Evolutionary conservation across 164 flowering plant species (phyloP), one percentile per base, ranked within the genome.

Genomic region (Aristolochia contorta): DNA sequence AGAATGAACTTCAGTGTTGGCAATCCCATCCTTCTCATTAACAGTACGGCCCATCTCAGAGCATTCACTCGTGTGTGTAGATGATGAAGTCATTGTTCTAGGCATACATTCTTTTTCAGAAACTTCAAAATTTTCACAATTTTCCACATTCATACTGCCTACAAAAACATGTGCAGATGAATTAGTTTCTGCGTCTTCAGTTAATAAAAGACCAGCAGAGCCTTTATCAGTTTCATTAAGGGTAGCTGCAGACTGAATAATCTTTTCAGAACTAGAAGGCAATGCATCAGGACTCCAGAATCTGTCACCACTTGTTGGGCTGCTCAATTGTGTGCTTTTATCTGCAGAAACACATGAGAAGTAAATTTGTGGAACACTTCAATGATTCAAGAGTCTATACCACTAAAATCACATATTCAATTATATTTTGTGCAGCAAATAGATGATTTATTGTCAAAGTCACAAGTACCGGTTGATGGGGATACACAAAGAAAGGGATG

Each of bases 331-430:
- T 58, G 49, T 43, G 54, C 1, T 43, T 3, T 47, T 33, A 66
- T 55, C 78, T 74, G 68, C 66, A 66, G 14, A 53, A 27, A 43
- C 43, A 60, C 20, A 47, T 53, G 50, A 19, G 51, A 21, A 54
- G 24, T n/a, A 16, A 50, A 7, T 8, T 7, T 10, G 6, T 22
- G 22, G 10, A 18, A 50, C 54, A n/a, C 54, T n/a, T 50, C 6
- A n/a, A 22, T 50, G 54, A 50, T n/a, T 16, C 54, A 16, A 50
- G 21, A 50, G 22, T 7, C 54, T 2, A 50, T 50, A 7, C 54
- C 20, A 50, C 1, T 18, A 16, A 50, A 22, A 22, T 18, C 0
- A 16, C n/a, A n/a, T n/a, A n/a, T n/a, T n/a, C n/a, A n/a, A n/a
- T n/a, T n/a, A n/a, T n/a, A n/a, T n/a, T 16, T 4, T 3, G 43